Evolutionary conservation across 805 yeast genomes (phyloP).

Genomic region (Lachancea waltii): DNA sequence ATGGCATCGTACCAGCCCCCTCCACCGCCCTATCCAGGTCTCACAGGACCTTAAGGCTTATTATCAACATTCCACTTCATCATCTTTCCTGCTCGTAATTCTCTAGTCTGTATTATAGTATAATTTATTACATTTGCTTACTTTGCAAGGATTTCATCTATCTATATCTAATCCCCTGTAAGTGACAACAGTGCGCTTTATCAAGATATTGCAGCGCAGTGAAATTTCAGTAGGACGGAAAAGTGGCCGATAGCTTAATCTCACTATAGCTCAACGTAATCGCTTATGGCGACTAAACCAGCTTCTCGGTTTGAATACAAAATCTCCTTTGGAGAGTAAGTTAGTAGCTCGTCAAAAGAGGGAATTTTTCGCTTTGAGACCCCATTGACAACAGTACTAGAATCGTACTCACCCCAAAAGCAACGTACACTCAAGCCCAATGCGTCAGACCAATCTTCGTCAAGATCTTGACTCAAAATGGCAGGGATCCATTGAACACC

Average conservation of each 20-base stretch:
- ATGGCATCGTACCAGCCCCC: no score
- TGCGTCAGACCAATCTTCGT: slow-evolving; percentile 29
- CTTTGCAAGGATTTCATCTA: no score
- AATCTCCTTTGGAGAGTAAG: slow-evolving; percentile 59
- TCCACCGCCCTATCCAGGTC: no score
- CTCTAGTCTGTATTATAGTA: no score
- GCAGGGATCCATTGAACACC: slow-evolving; percentile 76
- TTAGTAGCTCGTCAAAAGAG: slow-evolving; percentile 62
- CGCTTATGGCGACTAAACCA: slow-evolving; percentile 60
- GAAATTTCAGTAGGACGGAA: no score
- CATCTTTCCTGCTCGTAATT: no score
- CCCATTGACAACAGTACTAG: slow-evolving; percentile 36
- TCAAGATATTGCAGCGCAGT: no score
- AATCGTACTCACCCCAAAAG: slow-evolving; percentile 70
- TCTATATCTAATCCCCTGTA: no score
- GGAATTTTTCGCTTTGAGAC: slow-evolving; percentile 44
- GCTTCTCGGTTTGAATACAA: slow-evolving; percentile 58
- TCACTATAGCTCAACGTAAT: slow-evolving; percentile 39
- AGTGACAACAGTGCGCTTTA: no score
- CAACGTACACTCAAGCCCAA: slow-evolving; percentile 60
- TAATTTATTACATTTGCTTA: no score
- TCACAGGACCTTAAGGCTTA: no score
- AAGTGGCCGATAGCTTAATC: not conserved
- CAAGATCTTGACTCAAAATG: slow-evolving; percentile 35
- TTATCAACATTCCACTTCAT: no score